Evolutionary conservation across 1,284 basidiomycete species (phyloP), one percentile per base, ranked within the genome.

Genomic region (Paramarasmius palmivorus): DNA sequence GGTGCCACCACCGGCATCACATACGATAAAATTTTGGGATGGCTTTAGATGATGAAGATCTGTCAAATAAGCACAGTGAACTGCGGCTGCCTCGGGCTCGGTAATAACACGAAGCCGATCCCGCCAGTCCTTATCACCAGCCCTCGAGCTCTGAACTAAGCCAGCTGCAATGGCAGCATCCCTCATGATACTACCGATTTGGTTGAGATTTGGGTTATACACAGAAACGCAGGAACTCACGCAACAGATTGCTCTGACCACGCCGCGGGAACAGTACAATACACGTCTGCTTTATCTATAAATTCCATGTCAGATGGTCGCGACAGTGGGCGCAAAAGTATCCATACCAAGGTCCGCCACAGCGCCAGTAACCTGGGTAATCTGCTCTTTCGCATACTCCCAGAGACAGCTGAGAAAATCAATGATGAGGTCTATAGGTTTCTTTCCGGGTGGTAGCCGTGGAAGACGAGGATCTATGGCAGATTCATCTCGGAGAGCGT

Each of bases 81-180:
- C 87, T 15, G 91, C 91, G 14, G 90, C 90, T 1, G 91, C 90
- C 68, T 92, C 91, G 15, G 90, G 88, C 63, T 93, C 90, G 71
- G 88, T 92, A 65, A 93, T 92, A 55, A 93, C 90, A 42, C 79
- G 79, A 34, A 93, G 72, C 14, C 91, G 82, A 60, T 92, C 89
- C 52, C 84, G 75, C 90, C 90, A 92, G 53, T 77, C 74, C 17
- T 71, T 68, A 59, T 93, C 90, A n/a, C 83, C 83, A n/a, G 86
- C 84, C 42, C 77, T 71, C 3, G 84, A 72, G 50, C 82, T 84
- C 57, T 84, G 83, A 12, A 93, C 90, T 7, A 93, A 76, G 0
- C 88, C 88, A 14, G 90, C 90, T 22, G 75, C 72, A 56, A 93
- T 87, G 5, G 90, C 90, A 41, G 89, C 89, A 50, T 84, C 83